phyloP scores from a whole-genome alignment of 129 eudicot species.

The Chrysanthemum lavandulifolium region DNA sequence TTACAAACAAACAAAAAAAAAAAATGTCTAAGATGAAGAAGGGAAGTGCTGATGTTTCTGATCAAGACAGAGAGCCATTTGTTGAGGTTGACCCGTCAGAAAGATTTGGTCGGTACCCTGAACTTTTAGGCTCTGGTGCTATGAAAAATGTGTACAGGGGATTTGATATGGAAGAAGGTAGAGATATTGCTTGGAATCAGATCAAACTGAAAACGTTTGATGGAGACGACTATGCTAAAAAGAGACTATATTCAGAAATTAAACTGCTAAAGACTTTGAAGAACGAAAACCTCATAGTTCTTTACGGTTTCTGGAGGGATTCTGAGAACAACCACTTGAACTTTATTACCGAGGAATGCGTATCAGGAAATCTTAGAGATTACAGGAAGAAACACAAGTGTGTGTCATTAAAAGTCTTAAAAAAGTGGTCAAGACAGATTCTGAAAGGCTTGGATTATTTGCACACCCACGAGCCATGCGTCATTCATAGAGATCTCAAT shows the following conservation, averaged over 20 bases:
- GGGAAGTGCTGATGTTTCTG: background rate
- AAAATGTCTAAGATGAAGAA: background rate
- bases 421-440: background rate
- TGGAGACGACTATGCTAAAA: background rate
- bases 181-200: background rate
- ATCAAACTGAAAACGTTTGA: background rate
- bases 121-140: background rate
- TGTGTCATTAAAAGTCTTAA: background rate
- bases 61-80: background rate
- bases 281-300: background rate
- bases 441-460: background rate
- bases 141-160: background rate
- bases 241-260: background rate
- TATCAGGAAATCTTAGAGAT: conserved; percentile 1
- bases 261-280: background rate
- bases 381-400: background rate
- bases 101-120: conserved; percentile 4
- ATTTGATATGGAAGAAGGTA: background rate
- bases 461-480: conserved; percentile 1
- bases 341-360: background rate
- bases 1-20: background rate
- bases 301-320: background rate
- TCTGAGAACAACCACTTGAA: background rate
- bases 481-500: background rate
- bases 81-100: background rate